Evolutionary conservation across 306 rosid genomes (phyloP), one percentile per base, ranked within the genome.

Genomic region (Rosa multiflora): DNA sequence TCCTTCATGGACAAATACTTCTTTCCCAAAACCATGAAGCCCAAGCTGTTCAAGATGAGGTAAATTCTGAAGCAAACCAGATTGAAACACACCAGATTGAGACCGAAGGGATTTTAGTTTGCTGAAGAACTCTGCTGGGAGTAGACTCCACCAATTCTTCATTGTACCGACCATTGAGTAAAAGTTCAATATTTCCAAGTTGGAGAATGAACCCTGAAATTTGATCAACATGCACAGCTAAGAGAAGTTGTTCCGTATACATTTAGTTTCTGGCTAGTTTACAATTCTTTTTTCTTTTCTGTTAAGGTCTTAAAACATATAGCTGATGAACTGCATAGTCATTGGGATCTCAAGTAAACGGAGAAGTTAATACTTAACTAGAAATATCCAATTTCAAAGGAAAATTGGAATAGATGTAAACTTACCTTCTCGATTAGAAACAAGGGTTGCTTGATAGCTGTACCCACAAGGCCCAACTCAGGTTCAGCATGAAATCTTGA

Each of bases 401-500:
- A 52, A 17, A 52, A 52, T 4, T 17, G 21, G 2, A 29, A 32
- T 6, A 64, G 1, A 13, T 14, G 70, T 32, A 37, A 3, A 8
- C 39, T 39, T 53, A 83, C 84, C 82, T 83, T 56, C 9, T 80
- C 39, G 3, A 76, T 5, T 32, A 51, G 12, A 40, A 83, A 74
- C 14, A 73, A 13, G 5, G 73, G 51, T 0, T 61, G 83, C 1
- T 44, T 58, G 0, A 4, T 21, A 5, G 69, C 6, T 20, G 43
- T 29, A 4, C 0, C 6, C 2, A 2, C 26, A 4, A 42, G 8
- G 3, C 5, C 37, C 13, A 21, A n/a, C 42, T 10, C 6, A 52
- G 3, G 0, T 2, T 4, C 13, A 49, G 15, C 59, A 5, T 78
- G 21, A n/a, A 5, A 10, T 5, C 1, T 20, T 0, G 20, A 5